Base-by-base conservation (phyloP, 179 eudicot genomes). In the Patellifolia procumbens region DNA sequence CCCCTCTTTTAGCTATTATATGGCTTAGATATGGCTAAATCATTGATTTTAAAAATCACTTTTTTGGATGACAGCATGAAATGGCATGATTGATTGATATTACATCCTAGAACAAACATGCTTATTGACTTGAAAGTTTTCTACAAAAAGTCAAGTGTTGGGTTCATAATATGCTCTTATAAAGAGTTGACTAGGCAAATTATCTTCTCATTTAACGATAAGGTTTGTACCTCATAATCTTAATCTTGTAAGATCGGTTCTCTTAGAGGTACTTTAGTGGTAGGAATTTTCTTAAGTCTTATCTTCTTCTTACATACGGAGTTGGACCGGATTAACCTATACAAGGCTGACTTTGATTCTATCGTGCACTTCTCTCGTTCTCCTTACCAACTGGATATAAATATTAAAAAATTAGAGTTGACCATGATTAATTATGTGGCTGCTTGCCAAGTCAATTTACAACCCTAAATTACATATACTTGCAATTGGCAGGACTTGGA, bases 71-170 rank as follows among this genome's bases (percentile, higher is more conserved):
- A 66, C 32, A 39, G 1, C 29, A 67, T 67, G 71, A 28, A 49
- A 5, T 70, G 24, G 56, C 31, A 35, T 31, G 6, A 37, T 48
- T 70, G 43, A 70, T 70, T 49, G 7, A 17, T 39, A 3, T 1
- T 31, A 32, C 73, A 70, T 28, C 28, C 19, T 15, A 48, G 24
- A 29, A 70, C 73, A 70, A 24, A 70, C 73, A 70, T 70, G 24
- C 73, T 70, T 32, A 28, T 49, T 70, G 73, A 70, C 42, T 70
- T 49, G 31, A 9, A 2, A 48, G 0, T 46, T 68, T 0, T 22
- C 32, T 59, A 15, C 20, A 11, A 59, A 12, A 26, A 59, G 35
- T 59, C 35, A 29, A 7, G 2, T 11, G 28, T 28, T 59, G 64
- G 34, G 64, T 12, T 59, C 35, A 59, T 28, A 28, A 29, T 24